Evolutionary conservation across 108 stramenopile genomes (phyloP), one percentile per base, ranked within the genome.

Genomic region (Cyclotella choctawhatcheeana): DNA sequence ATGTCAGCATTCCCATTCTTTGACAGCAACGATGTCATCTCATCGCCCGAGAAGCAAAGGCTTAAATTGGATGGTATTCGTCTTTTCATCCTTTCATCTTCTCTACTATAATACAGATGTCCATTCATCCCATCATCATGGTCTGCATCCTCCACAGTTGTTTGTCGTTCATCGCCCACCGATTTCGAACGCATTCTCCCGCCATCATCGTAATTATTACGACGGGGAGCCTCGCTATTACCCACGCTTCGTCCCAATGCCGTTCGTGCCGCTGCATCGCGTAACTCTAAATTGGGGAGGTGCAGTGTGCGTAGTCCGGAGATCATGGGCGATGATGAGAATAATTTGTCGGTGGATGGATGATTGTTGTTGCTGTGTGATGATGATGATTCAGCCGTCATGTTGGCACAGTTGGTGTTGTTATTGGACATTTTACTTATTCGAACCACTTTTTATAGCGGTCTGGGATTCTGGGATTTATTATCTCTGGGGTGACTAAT

Each of bases 261-360:
- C 8, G 26, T 24, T 0, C 27, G 29, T 32, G 58, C 67, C 16
- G 26, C 59, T 14, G 75, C 67, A 29, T 62, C 67, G 2, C 75
- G 29, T n/a, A 67, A 69, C 44, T 68, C 50, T 40, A 67, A 61
- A 52, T 68, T 55, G 30, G 73, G 73, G 18, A 74, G 18, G 27
- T 40, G 73, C 14, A 74, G 17, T 33, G 44, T 43, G 30, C 74
- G 13, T 20, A 58, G 47, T 3, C 59, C 66, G 1, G 74, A 61
- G 16, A 76, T 48, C 74, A 76, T 76, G 20, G 74, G 74, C 5
- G 66, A 67, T 26, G 59, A 76, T 26, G 55, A 33, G n/a, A 76
- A 34, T 33, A 67, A 67, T 52, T 33, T 52, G 29, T 74, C 73
- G 18, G 43, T 33, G 22, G 27, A 22, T 64, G 50, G n/a, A n/a